Evolutionary conservation across 116 monocot species (phyloP).

Genomic region (Posidonia oceanica): DNA sequence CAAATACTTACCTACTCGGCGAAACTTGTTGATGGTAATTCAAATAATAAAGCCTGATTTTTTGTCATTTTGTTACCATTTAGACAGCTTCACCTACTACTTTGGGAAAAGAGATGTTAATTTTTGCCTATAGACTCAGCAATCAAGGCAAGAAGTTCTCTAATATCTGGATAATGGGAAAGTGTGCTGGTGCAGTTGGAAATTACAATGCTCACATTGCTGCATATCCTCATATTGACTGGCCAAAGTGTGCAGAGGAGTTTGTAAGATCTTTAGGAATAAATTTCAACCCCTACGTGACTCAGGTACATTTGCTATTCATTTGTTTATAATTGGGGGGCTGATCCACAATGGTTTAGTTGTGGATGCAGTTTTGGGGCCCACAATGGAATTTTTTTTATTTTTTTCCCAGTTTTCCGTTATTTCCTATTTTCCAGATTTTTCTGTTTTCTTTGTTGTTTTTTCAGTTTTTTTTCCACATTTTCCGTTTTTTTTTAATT

Average conservation of each 20-base stretch:
- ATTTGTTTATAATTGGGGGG: too few relatives aligned
- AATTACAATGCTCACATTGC: slow-evolving; percentile 93
- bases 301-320: slow-evolving; percentile 35
- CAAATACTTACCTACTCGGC: too few relatives aligned
- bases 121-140: slow-evolving; percentile 64
- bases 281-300: slow-evolving; percentile 78
- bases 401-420: too few relatives aligned
- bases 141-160: slow-evolving; percentile 41
- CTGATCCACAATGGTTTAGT: too few relatives aligned
- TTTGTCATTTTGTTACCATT: slow-evolving; percentile 1
- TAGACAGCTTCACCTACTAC: slow-evolving; percentile 97
- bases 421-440: too few relatives aligned
- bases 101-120: slow-evolving; percentile 88
- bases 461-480: too few relatives aligned
- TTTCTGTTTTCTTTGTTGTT: too few relatives aligned
- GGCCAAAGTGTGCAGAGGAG: slow-evolving; percentile 50
- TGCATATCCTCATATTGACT: slow-evolving; percentile 79
- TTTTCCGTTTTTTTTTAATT: too few relatives aligned
- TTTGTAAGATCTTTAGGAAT: slow-evolving; percentile 82
- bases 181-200: slow-evolving; percentile 97
- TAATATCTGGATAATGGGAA: slow-evolving; percentile 56
- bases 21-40: too few relatives aligned
- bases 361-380: background rate
- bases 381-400: background rate
- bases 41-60: too few relatives aligned